phyloP scores from a whole-genome alignment of 306 rosid genomes.

The Quercus alba region DNA sequence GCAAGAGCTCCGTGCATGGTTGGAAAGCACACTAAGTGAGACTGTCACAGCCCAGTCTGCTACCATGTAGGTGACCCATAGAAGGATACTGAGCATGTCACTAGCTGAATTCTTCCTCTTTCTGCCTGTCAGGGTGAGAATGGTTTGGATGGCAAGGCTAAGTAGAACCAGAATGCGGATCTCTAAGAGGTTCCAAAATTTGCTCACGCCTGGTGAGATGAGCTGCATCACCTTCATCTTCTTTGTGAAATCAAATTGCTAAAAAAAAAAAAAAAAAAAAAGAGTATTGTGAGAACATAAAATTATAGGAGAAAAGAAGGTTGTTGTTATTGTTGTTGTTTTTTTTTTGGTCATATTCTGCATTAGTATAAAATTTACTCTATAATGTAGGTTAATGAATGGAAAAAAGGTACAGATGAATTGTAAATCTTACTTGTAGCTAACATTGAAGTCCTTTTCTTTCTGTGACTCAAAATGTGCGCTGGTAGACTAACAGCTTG shows the following conservation, averaged over 20 bases:
- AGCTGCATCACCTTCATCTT: background rate
- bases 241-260: background rate
- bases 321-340: no score
- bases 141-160: constrained; percentile 5
- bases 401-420: no score
- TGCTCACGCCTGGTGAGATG: background rate
- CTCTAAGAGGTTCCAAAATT: constrained; percentile 10
- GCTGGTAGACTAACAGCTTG: no score
- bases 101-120: background rate
- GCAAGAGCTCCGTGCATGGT: background rate
- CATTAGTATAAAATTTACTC: no score
- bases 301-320: no score
- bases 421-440: no score
- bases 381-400: no score
- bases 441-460: no score
- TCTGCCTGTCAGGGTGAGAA: background rate
- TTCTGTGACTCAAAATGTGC: no score
- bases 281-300: background rate
- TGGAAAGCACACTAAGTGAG: constrained; percentile 1
- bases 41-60: constrained; percentile 14
- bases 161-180: constrained; percentile 3
- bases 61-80: constrained; percentile 16
- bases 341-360: no score
- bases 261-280: no score
- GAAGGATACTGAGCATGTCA: background rate